Evolutionary conservation across 2,329 filamentous ascomycete species (phyloP).

Genomic region (Hyphodiscus sp.): DNA sequence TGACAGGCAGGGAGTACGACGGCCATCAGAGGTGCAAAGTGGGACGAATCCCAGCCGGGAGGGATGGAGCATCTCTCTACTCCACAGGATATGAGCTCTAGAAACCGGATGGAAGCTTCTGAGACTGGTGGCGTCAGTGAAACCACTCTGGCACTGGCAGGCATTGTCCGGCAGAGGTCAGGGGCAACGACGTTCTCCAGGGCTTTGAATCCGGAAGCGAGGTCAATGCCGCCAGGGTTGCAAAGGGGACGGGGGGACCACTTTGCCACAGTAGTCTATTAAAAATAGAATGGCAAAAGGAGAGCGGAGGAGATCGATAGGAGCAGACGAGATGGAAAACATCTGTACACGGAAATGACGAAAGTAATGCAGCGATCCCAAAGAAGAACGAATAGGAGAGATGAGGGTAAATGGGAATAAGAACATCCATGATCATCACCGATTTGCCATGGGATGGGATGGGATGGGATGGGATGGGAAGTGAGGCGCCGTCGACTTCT

Average conservation of each 20-base stretch:
- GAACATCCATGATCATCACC: background rate
- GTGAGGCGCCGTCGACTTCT: background rate
- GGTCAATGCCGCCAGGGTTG: slow-evolving; percentile 9
- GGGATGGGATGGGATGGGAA: background rate
- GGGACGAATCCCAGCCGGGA: background rate
- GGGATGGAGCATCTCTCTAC: background rate
- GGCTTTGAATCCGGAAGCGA: slow-evolving; percentile 1
- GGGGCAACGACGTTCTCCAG: background rate
- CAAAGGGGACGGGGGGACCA: background rate
- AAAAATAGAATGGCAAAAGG: slow-evolving; percentile 7
- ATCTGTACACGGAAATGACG: slow-evolving; percentile 7
- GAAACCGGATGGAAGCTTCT: slow-evolving; percentile 25
- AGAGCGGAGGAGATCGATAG: slow-evolving; percentile 6
- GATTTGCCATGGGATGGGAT: background rate
- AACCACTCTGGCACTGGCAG: background rate
- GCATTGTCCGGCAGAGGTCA: background rate
- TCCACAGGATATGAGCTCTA: slow-evolving; percentile 18
- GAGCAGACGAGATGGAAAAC: background rate
- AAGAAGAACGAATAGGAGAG: background rate
- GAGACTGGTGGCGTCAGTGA: slow-evolving; percentile 6
- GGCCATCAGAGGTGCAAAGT: background rate
- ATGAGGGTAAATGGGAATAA: background rate
- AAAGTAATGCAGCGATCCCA: slow-evolving; percentile 12
- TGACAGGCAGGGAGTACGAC: slow-evolving; percentile 8
- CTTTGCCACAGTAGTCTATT: background rate